Conservation (phyloP, 2,329 filamentous ascomycete genomes). For the Xylariaceae sp. region DNA sequence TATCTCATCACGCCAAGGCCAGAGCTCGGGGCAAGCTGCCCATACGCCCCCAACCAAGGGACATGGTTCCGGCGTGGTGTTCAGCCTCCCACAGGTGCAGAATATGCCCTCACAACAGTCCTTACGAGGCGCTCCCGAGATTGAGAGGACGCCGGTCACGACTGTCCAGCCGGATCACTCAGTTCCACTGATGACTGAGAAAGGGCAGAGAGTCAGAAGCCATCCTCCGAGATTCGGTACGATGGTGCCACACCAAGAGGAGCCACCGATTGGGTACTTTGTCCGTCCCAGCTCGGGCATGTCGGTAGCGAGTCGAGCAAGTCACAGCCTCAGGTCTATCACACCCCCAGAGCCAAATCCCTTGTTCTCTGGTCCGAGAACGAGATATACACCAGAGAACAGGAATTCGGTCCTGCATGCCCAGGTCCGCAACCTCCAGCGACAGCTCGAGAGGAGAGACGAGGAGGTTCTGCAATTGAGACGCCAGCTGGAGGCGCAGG, state of each 20-base stretch:
- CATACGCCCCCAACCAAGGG: too few relatives aligned
- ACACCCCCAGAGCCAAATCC: too few relatives aligned
- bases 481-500: slow-evolving; percentile 41
- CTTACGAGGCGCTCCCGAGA: too few relatives aligned
- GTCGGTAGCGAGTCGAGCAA: slow-evolving; percentile 17
- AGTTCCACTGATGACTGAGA: too few relatives aligned
- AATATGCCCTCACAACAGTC: too few relatives aligned
- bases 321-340: too few relatives aligned
- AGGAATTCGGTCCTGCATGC: slow-evolving; percentile 37
- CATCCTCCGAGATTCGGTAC: slow-evolving; percentile 33
- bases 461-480: slow-evolving; percentile 43
- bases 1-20: too few relatives aligned
- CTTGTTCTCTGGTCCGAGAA: background rate
- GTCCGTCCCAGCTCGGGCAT: slow-evolving; percentile 28
- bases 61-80: too few relatives aligned
- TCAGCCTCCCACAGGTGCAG: too few relatives aligned
- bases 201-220: slow-evolving; percentile 14
- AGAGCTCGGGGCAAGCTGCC: too few relatives aligned
- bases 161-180: too few relatives aligned
- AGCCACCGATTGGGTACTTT: slow-evolving; percentile 36
- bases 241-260: slow-evolving; percentile 34
- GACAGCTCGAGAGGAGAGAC: slow-evolving; percentile 38
- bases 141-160: too few relatives aligned
- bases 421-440: slow-evolving; percentile 46
- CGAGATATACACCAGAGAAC: slow-evolving; percentile 16